Conservation (phyloP, 1,139 yeast genomes). For the Candida neerlandica region DNA sequence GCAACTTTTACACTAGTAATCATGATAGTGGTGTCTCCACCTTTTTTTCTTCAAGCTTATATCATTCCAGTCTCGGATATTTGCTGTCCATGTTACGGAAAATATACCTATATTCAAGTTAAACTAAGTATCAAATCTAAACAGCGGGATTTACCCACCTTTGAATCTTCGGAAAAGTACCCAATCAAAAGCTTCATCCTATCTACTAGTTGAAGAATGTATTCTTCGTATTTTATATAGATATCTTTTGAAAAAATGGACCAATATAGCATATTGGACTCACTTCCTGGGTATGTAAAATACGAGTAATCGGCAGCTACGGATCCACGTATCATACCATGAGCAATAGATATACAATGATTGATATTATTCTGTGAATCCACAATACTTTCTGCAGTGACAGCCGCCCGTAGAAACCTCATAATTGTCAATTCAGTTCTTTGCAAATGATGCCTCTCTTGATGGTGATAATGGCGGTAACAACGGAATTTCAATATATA, state of each 20-base stretch:
- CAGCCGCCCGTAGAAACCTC: constrained; percentile 19
- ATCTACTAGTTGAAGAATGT: constrained; percentile 9
- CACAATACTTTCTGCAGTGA: neutral
- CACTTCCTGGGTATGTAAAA: neutral
- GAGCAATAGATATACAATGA: constrained; percentile 15
- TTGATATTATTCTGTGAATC: constrained; percentile 12
- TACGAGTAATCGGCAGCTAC: neutral
- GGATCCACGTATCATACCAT: constrained; percentile 10
- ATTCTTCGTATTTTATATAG: constrained; percentile 4
- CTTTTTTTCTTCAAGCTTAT: no score
- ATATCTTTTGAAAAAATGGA: neutral
- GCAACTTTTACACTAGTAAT: no score
- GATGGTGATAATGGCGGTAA: constrained; percentile 31
- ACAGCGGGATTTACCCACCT: constrained; percentile 1
- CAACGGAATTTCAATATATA: constrained; percentile 25
- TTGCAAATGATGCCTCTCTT: constrained; percentile 32
- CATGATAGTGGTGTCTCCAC: no score
- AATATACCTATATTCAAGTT: neutral
- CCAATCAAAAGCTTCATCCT: constrained; percentile 5
- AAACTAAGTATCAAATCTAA: constrained; percentile 11
- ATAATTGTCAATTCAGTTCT: constrained; percentile 34
- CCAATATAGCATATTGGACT: neutral
- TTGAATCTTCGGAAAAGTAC: neutral
- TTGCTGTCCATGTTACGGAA: neutral
- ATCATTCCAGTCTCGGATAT: neutral